These are phyloP conservation scores for Umbilicaria muhlenbergii DNA, from an alignment of 495 filamentous ascomycete species.

Conservation along the genomic window DNA sequence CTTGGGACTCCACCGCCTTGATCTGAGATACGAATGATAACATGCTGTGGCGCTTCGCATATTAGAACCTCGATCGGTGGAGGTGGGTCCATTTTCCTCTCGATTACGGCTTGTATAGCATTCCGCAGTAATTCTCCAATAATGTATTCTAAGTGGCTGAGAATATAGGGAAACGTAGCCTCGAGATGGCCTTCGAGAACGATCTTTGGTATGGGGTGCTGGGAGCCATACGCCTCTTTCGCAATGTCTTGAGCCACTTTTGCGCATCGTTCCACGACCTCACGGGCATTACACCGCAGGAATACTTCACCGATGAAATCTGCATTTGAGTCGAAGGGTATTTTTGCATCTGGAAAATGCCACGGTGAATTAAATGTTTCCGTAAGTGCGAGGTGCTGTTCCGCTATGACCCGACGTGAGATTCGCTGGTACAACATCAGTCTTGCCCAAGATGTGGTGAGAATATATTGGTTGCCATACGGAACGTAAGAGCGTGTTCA, in stretches of 20 bases:
- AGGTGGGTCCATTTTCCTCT: conserved; percentile 41
- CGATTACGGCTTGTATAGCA: conserved; percentile 80
- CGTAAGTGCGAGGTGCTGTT: conserved; percentile 92
- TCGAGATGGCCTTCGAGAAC: conserved; percentile 72
- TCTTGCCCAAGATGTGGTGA: neutral
- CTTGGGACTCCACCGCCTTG: conserved; percentile 82
- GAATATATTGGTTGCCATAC: conserved; percentile 30
- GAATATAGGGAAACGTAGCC: conserved; percentile 90
- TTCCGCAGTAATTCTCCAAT: conserved; percentile 91
- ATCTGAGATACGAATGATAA: conserved; percentile 91
- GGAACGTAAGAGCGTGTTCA: conserved; percentile 84
- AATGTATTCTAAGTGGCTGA: conserved; percentile 93
- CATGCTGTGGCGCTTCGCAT: conserved; percentile 87
- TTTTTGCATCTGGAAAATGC: conserved; percentile 72
- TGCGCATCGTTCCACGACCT: conserved; percentile 75
- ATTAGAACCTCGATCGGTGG: conserved; percentile 87
- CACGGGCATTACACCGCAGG: conserved; percentile 79
- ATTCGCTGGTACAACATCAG: conserved; percentile 47
- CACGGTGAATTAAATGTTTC: conserved; percentile 88
- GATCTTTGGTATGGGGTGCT: conserved; percentile 60
- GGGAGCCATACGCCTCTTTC: conserved; percentile 51
- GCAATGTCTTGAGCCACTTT: conserved; percentile 53
- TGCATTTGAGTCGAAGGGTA: conserved; percentile 43
- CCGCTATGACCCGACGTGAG: conserved; percentile 88
- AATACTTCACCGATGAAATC: conserved; percentile 96